Conservation (phyloP, 257 asterid genomes). For the Eucommia ulmoides region DNA sequence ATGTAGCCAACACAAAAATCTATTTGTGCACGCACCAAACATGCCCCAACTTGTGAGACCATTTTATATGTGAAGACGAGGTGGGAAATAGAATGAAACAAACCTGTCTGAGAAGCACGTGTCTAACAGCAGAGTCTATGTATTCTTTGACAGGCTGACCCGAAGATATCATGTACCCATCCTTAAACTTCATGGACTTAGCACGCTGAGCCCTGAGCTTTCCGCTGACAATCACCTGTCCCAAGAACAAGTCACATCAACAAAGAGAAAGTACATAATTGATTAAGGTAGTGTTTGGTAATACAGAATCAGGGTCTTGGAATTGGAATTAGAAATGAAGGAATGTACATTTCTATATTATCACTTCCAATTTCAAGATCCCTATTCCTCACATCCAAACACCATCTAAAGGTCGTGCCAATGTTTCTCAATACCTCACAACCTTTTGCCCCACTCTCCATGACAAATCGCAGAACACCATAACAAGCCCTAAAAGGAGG, state of each 20-base stretch:
- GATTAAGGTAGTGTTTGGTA: not conserved
- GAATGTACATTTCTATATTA: no score
- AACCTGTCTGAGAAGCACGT: constrained; percentile 49
- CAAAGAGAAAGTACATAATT: not conserved
- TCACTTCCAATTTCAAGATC: no score
- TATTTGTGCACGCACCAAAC: no score
- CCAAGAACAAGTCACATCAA: not conserved
- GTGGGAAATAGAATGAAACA: no score
- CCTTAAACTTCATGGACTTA: constrained; percentile 50
- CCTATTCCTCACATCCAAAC: no score
- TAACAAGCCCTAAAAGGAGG: constrained; percentile 22
- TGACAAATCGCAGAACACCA: constrained; percentile 31
- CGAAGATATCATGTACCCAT: constrained; percentile 51
- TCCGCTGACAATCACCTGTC: constrained; percentile 53
- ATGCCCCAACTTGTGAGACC: no score
- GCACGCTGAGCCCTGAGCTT: constrained; percentile 57
- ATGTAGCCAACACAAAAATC: no score
- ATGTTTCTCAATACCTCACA: constrained; percentile 22
- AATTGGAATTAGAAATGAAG: no score
- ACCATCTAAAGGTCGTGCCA: no score
- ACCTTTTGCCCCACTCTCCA: constrained; percentile 37
- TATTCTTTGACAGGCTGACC: constrained; percentile 59
- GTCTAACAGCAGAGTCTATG: constrained; percentile 49
- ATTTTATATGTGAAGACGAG: no score
- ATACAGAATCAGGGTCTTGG: no score